Conservation (phyloP, 2,329 filamentous ascomycete genomes). For the Alternaria brassicae region DNA sequence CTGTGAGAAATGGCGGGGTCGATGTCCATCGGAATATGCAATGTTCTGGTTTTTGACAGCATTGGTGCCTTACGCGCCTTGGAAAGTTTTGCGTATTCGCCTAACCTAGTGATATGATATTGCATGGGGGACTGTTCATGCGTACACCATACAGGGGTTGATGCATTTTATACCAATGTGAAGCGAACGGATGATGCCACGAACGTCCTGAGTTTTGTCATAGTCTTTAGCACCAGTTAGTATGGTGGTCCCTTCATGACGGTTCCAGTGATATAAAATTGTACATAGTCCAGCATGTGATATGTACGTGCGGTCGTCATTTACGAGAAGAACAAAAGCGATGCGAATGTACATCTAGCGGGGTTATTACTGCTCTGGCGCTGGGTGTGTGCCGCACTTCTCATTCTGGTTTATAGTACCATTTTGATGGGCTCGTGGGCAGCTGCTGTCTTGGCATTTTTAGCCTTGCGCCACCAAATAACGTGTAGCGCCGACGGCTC, state of each 20-base stretch:
- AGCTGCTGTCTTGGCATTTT: constrained; percentile 26
- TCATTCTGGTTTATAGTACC: constrained; percentile 11
- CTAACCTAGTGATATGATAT: neutral
- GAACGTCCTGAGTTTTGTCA: fast-evolving
- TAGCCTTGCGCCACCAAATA: constrained; percentile 33
- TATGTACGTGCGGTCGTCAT: neutral
- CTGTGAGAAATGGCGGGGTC: too few relatives aligned
- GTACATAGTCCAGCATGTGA: too few relatives aligned
- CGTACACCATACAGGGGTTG: neutral
- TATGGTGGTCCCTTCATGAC: too few relatives aligned
- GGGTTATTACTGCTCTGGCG: neutral
- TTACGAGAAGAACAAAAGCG: neutral
- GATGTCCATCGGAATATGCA: neutral
- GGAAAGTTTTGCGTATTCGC: neutral
- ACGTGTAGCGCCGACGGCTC: constrained; percentile 16
- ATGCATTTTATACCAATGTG: too few relatives aligned
- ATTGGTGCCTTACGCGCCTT: neutral
- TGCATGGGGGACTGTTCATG: neutral
- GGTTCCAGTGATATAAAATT: too few relatives aligned
- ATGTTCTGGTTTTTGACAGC: neutral
- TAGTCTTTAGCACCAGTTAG: neutral
- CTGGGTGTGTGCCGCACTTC: neutral
- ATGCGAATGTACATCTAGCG: neutral
- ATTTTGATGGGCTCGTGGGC: constrained; percentile 3
- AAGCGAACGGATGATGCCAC: neutral